These are phyloP conservation scores for Diaporthe vaccinii DNA, from an alignment of 2,329 filamentous ascomycete genomes.

Conservation along the genomic window DNA sequence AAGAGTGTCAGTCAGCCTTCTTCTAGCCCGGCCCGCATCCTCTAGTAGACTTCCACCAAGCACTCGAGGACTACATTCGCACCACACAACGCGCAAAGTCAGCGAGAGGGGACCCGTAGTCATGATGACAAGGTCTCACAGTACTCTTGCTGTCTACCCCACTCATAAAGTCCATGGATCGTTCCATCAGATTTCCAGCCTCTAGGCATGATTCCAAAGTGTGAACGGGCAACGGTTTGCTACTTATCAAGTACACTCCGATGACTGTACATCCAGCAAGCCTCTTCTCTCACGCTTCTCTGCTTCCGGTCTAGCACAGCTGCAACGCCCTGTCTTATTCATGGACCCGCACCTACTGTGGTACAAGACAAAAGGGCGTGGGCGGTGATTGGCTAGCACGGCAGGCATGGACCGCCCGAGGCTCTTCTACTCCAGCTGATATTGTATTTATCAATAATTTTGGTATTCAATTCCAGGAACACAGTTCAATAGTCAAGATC, in stretches of 20 bases:
- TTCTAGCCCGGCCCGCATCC: not conserved
- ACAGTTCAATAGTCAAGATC: too few species aligned
- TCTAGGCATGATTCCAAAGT: not conserved
- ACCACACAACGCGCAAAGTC: not conserved
- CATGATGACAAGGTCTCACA: not conserved
- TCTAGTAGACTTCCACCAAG: not conserved
- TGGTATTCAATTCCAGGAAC: not conserved
- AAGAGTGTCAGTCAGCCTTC: not conserved
- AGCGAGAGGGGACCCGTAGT: not conserved
- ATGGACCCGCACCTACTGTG: not conserved
- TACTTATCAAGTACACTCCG: not conserved
- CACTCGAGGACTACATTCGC: not conserved
- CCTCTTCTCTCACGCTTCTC: not conserved
- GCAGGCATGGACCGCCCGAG: not conserved
- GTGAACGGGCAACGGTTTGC: not conserved
- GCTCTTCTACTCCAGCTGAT: not conserved
- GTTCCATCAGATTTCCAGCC: not conserved
- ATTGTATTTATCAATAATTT: not conserved
- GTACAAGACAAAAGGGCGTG: constrained; percentile 11
- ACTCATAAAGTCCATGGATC: not conserved
- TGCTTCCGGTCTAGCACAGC: constrained; percentile 2
- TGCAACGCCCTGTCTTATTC: not conserved
- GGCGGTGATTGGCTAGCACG: not conserved
- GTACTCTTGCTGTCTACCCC: not conserved
- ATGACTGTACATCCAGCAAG: not conserved